A percentile compares a stretch with the other conserved stretches of the same genome.
phyloP scores from a whole-genome alignment of 2,329 filamentous ascomycete genomes.

The Ascochyta rabiei region DNA sequence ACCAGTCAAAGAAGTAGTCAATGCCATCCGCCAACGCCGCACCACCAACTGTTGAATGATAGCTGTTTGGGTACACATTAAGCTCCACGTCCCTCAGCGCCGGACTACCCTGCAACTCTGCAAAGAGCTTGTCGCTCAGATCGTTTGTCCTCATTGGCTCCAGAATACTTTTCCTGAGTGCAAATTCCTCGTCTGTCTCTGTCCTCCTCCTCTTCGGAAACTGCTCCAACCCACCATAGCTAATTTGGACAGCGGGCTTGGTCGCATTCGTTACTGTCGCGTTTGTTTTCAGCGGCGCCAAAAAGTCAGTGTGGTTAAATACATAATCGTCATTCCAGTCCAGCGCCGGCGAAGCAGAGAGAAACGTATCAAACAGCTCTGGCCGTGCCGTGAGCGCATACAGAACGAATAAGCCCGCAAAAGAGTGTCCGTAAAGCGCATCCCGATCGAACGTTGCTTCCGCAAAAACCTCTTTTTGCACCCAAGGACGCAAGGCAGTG shows the following conservation, averaged over 20 bases:
- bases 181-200: constrained; percentile 37
- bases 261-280: neutral
- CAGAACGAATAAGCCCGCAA: constrained; percentile 56
- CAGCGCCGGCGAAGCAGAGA: constrained; percentile 55
- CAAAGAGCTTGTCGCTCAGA: constrained; percentile 31
- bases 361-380: constrained; percentile 52
- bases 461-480: constrained; percentile 36
- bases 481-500: constrained; percentile 47
- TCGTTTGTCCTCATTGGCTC: constrained; percentile 31
- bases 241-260: constrained; percentile 42
- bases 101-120: constrained; percentile 26
- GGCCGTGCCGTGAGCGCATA: constrained; percentile 53
- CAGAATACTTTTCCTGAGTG: constrained; percentile 32
- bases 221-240: constrained; percentile 40
- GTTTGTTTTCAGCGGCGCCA: constrained; percentile 24
- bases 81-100: constrained; percentile 34
- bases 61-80: constrained; percentile 40
- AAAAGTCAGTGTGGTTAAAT: constrained; percentile 29
- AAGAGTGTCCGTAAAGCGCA: constrained; percentile 58
- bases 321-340: constrained; percentile 57
- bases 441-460: constrained; percentile 45
- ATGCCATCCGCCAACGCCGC: constrained; percentile 40
- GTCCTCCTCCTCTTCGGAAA: constrained; percentile 30
- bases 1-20: constrained; percentile 44
- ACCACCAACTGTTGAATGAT: constrained; percentile 39